phyloP scores from a whole-genome alignment of 2,329 filamentous ascomycete species.

The Rhexocercosporidium sp. region DNA sequence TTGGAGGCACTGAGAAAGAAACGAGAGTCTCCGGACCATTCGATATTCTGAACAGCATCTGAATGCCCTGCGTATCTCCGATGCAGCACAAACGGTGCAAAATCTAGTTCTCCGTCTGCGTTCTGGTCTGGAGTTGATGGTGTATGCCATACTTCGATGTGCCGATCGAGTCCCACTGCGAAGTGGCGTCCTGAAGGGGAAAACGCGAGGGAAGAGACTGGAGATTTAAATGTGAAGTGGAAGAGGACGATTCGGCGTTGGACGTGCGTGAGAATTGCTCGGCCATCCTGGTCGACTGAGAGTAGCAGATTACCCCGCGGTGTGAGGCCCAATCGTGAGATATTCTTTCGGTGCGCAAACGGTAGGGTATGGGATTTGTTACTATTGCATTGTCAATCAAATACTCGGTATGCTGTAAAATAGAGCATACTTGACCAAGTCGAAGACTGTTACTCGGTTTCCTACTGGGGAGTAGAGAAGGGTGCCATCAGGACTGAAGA shows the following conservation, averaged over 20 bases:
- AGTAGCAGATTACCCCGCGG: constrained; percentile 91
- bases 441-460: constrained; percentile 94
- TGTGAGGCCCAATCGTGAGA: constrained; percentile 84
- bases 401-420: not conserved
- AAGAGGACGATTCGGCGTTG: constrained; percentile 85
- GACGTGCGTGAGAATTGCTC: constrained; percentile 91
- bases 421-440: constrained; percentile 80
- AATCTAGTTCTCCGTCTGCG: constrained; percentile 83
- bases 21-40: constrained; percentile 95
- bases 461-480: constrained; percentile 95
- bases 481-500: constrained; percentile 95
- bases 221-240: constrained; percentile 91
- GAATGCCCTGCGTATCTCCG: constrained; percentile 88
- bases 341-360: constrained; percentile 94
- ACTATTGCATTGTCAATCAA: constrained; percentile 48
- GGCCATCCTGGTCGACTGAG: constrained; percentile 91
- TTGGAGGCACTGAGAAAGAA: constrained; percentile 94
- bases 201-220: constrained; percentile 84
- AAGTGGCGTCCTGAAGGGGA: constrained; percentile 92
- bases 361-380: constrained; percentile 88
- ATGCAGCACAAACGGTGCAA: constrained; percentile 91
- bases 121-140: constrained; percentile 86
- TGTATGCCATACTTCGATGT: constrained; percentile 95
- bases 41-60: constrained; percentile 81
- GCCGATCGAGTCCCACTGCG: constrained; percentile 83